Percentiles rank a stretch among this genome's conserved stretches.
Conservation (phyloP, 208 protist genomes). For the Crithidia brevicula region DNA sequence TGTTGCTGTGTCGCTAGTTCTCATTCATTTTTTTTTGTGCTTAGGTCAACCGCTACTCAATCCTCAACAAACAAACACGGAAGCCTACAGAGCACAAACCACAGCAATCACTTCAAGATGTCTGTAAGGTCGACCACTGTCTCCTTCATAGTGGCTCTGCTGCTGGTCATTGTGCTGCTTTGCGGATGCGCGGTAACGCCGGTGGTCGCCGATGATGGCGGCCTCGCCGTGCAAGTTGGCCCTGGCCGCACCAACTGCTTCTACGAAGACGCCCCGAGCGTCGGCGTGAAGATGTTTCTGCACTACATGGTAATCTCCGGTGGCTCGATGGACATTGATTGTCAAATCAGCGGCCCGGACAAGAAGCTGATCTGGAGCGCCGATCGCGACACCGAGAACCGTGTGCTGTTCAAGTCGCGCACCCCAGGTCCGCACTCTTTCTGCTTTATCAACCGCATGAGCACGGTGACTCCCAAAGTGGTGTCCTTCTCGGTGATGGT, state of each 20-base stretch:
- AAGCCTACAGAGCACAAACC: no score
- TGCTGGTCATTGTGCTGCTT: slow-evolving; percentile 32
- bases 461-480: slow-evolving; percentile 77
- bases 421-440: slow-evolving; percentile 66
- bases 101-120: no score
- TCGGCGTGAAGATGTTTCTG: slow-evolving; percentile 67
- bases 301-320: slow-evolving; percentile 84
- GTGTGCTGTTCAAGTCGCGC: slow-evolving; percentile 82
- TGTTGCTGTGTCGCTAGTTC: no score
- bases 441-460: slow-evolving; percentile 92
- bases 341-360: slow-evolving; percentile 58
- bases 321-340: slow-evolving; percentile 81
- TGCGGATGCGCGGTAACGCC: slow-evolving; percentile 3
- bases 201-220: slow-evolving; percentile 42
- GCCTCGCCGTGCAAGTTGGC: slow-evolving; percentile 57
- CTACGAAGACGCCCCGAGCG: slow-evolving; percentile 60
- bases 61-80: no score
- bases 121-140: neutral
- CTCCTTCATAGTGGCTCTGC: neutral
- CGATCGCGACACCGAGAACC: slow-evolving; percentile 57
- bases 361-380: slow-evolving; percentile 59
- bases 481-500: slow-evolving; percentile 79
- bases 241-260: slow-evolving; percentile 77
- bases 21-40: slow-evolving; percentile 5
- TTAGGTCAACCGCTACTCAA: no score